Base-by-base conservation (phyloP, 805 yeast genomes). In the Myxozyma vanderwaltii region DNA sequence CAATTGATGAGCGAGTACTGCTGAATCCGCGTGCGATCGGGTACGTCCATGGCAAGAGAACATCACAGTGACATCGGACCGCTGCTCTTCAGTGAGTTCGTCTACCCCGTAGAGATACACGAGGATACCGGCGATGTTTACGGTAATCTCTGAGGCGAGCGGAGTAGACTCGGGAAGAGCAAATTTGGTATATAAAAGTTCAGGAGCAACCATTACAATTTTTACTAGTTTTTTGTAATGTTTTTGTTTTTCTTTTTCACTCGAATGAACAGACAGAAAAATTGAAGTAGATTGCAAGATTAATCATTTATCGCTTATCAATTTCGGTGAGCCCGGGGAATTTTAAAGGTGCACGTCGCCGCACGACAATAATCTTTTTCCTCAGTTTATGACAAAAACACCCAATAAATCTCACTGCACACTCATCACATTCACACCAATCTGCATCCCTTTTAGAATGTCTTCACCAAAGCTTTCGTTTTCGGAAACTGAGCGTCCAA, bases 11-110 rank as follows among this genome's bases (percentile, higher is more conserved):
- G 82, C 83, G 31, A 79, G 62, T 2, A 72, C 65, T 61, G 76
- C 79, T 26, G 81, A 72, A 55, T 70, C 72, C 17, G 68, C 63
- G 68, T 78, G 72, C 56, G 74, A 70, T 1, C 75, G 74, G 13
- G 71, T 72, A 51, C 86, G 73, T 17, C 80, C 81, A 65, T 83
- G 86, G 13, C 76, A 70, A 15, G 81, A 65, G 65, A 79, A 79
- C 39, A 77, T 67, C 15, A 81, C 80, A 52, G 76, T 73, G 24
- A 78, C 69, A 33, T 63, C 69, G 26, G 29, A 53, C 36, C 51
- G 56, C 53, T 48, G 61, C 13, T 38, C 53, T 19, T 56, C 60
- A 2, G 76, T 35, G 64, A 66, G 46, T 76, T 68, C 21, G 61
- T 58, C 13, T 69, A 75, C 26, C 74, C 82, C 82, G 70, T 78